Base-by-base conservation (phyloP, 2,329 filamentous ascomycete species). In the Nothomitra cinnamomea region DNA sequence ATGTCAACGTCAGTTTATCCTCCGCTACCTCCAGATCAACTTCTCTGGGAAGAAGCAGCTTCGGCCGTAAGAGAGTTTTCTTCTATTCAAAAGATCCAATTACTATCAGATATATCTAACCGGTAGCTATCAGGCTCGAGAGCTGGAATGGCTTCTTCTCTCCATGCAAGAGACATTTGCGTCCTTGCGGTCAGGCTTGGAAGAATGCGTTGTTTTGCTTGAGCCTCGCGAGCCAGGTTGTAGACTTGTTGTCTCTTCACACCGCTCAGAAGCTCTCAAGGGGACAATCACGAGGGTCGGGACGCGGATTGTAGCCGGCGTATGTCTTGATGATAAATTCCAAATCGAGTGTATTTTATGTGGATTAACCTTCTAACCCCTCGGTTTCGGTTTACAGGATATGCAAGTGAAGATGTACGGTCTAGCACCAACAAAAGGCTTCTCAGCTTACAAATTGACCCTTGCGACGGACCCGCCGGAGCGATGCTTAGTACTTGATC, bases 261-360 rank as follows among this genome's bases (percentile, higher is more conserved):
- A 84, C 54, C 79, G 89, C 54, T 90, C 87, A 54, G 92, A 98
- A 70, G 80, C 78, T 59, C 81, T 96, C 57, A 98, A 98, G 67
- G 92, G 92, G 17, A 86, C 87, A 61, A 79, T 96, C 56, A 96
- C 90, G 1, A 80, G 92, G 53, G 80, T 94, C 36, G 92, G 92
- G 40, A 87, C 87, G n/a, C 80, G 84, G 52, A 83, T 98, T 58
- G 83, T 94, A 58, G 95, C 94, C 66, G 90, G 88, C 59, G 86
- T 89, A 73, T 61, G 82, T 75, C 47, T 3, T 38, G 32, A 53
- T 55, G 35, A 38, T 24, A 28, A 50, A 12, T 35, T 40, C 48
- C 48, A n/a, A 38, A 38, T 49, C 2, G 28, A 47, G 21, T 12
- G 22, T 10, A 5, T 41, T 15, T 13, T 41, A 19, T 35, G 25